Evolutionary conservation across 2,329 filamentous ascomycete species (phyloP).

Genomic region (Didymella exigua): DNA sequence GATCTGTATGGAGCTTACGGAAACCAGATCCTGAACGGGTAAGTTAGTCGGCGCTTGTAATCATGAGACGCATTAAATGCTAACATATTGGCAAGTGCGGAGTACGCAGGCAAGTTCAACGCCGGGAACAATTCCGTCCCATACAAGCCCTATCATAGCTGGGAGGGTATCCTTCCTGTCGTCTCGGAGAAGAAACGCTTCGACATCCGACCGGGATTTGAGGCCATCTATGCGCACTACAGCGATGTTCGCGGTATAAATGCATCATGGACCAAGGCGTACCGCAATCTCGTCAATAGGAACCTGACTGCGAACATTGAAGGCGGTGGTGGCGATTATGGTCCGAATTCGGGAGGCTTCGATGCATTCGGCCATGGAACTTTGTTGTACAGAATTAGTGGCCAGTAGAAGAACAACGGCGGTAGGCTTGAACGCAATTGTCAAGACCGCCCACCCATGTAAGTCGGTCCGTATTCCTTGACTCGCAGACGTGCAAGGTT

Average conservation of each 20-base stretch:
- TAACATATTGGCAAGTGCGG: background rate
- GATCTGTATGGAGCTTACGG: background rate
- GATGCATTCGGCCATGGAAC: background rate
- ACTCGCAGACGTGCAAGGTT: constrained; percentile 82
- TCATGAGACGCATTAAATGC: background rate
- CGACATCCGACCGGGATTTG: background rate
- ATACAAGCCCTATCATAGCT: background rate
- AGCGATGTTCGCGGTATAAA: background rate
- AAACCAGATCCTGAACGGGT: background rate
- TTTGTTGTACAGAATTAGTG: background rate
- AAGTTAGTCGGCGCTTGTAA: background rate
- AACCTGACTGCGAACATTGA: background rate
- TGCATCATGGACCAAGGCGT: background rate
- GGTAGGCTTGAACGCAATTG: too few species aligned
- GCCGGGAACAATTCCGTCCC: background rate
- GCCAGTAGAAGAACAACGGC: too few species aligned
- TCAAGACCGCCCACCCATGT: too few species aligned
- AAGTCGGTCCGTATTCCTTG: too few species aligned
- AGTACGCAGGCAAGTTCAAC: background rate
- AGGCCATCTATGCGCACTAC: background rate
- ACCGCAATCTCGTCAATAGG: background rate
- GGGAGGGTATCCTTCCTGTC: background rate
- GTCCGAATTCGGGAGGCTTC: background rate
- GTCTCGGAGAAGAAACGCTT: background rate
- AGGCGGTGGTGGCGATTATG: background rate